Conservation (phyloP, 176 grass and related monocot genomes). For the Zoysia pacifica region DNA sequence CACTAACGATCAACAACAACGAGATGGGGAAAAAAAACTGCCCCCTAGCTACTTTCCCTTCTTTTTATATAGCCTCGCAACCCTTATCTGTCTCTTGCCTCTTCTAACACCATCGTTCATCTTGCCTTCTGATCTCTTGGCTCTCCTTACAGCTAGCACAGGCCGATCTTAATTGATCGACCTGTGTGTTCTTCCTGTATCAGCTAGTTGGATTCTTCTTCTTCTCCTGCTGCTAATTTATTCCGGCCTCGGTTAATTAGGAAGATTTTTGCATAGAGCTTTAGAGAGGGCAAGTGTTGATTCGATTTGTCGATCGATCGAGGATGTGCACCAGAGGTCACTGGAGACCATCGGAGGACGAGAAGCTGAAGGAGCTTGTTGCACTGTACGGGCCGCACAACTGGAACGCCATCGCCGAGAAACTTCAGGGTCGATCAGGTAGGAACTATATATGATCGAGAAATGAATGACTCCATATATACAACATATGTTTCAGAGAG, state of each 20-base stretch:
- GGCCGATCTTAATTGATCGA: slow-evolving; percentile 25
- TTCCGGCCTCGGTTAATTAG: slow-evolving; percentile 10
- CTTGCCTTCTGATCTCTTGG: neutral
- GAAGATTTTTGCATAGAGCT: slow-evolving; percentile 18
- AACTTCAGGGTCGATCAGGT: slow-evolving; percentile 97
- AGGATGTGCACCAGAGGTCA: slow-evolving; percentile 92
- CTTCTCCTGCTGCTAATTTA: slow-evolving; percentile 39
- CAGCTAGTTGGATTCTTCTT: neutral
- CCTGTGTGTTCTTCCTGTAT: slow-evolving; percentile 15
- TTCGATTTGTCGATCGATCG: neutral
- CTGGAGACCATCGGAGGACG: slow-evolving; percentile 90
- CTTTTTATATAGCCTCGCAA: slow-evolving; percentile 44
- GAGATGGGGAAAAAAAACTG: slow-evolving; percentile 16
- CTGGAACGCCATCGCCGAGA: slow-evolving; percentile 92
- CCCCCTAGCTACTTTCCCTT: slow-evolving; percentile 49
- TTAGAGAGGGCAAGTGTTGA: neutral
- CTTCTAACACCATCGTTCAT: slow-evolving; percentile 31
- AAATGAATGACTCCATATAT: neutral
- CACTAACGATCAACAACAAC: slow-evolving; percentile 63
- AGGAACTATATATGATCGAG: neutral
- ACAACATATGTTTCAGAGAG: neutral
- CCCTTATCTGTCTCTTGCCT: slow-evolving; percentile 43
- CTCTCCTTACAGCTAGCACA: neutral
- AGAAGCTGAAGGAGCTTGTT: slow-evolving; percentile 84
- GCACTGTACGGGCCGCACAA: slow-evolving; percentile 74